phyloP scores from a whole-genome alignment of 2,329 filamentous ascomycete species.

The Alternaria arbusti region DNA sequence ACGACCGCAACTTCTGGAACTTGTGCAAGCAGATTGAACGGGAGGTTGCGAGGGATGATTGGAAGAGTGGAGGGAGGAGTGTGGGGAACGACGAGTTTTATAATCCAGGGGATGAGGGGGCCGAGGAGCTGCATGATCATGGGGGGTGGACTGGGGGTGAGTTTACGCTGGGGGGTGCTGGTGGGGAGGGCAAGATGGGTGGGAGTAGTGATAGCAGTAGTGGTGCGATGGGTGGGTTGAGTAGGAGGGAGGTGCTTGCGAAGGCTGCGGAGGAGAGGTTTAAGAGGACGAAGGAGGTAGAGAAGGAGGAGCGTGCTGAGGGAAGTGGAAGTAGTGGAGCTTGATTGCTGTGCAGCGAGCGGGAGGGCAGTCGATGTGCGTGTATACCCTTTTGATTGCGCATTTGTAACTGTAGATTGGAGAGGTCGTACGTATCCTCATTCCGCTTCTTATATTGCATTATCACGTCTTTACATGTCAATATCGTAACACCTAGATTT shows the following conservation, averaged over 20 bases:
- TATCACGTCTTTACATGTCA: not conserved
- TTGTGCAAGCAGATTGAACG: conserved; percentile 85
- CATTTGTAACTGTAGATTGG: not conserved
- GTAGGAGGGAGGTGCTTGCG: conserved; percentile 75
- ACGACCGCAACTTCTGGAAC: conserved; percentile 89
- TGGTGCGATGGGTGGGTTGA: conserved; percentile 57
- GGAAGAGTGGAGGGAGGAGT: conserved; percentile 68
- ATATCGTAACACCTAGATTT: not conserved
- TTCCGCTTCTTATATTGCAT: not conserved
- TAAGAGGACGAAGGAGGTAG: conserved; percentile 57
- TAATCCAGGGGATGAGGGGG: conserved; percentile 24
- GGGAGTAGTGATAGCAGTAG: conserved; percentile 33
- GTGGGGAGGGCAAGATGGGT: conserved; percentile 22
- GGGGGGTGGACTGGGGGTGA: conserved; percentile 55
- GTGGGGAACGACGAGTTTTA: conserved; percentile 45
- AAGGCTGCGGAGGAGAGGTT: conserved; percentile 73
- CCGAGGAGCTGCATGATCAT: conserved; percentile 44
- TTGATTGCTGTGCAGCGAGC: not conserved
- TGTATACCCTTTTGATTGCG: conserved; percentile 4
- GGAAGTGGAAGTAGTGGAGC: conserved; percentile 4
- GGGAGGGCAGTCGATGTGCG: not conserved
- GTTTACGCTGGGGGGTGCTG: conserved; percentile 43
- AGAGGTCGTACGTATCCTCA: not conserved
- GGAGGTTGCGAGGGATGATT: conserved; percentile 83
- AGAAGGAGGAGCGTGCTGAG: conserved; percentile 39